Conservation (phyloP, 2,329 filamentous ascomycete species). For the Colletotrichum trifolii region DNA sequence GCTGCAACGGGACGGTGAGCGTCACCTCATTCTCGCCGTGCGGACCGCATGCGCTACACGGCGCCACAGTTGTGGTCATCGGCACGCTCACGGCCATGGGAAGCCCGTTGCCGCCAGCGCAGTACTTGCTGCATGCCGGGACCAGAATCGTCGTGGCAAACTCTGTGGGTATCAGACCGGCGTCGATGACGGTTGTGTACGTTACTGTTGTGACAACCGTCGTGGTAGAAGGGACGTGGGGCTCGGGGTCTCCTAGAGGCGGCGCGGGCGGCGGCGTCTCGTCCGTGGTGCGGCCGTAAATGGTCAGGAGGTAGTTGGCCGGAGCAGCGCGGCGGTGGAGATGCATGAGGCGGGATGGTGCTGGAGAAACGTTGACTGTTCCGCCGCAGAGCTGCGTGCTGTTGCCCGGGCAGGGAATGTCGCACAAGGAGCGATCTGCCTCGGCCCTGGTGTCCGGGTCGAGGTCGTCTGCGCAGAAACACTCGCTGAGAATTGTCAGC, state of each 20-base stretch:
- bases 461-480: conserved; percentile 58
- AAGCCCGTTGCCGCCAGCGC: conserved; percentile 27
- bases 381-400: conserved; percentile 55
- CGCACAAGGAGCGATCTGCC: conserved; percentile 46
- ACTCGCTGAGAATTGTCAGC: conserved; percentile 40
- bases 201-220: conserved; percentile 42
- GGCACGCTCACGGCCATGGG: conserved; percentile 33
- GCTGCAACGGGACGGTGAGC: conserved; percentile 45
- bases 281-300: conserved; percentile 53
- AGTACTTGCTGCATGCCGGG: conserved; percentile 40
- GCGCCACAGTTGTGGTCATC: conserved; percentile 44
- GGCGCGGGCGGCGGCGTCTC: conserved; percentile 46
- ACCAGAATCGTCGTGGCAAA: conserved; percentile 46
- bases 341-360: conserved; percentile 18
- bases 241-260: conserved; percentile 44
- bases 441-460: conserved; percentile 53
- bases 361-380: conserved; percentile 34
- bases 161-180: conserved; percentile 44
- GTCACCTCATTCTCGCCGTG: conserved; percentile 47
- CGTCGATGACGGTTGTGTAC: conserved; percentile 49
- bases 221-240: conserved; percentile 40
- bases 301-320: conserved; percentile 50
- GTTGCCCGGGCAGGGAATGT: conserved; percentile 55
- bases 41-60: conserved; percentile 46
- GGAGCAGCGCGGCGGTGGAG: conserved; percentile 43